Evolutionary conservation across 1,284 basidiomycete genomes (phyloP).

Genomic region (Megacollybia platyphylla): DNA sequence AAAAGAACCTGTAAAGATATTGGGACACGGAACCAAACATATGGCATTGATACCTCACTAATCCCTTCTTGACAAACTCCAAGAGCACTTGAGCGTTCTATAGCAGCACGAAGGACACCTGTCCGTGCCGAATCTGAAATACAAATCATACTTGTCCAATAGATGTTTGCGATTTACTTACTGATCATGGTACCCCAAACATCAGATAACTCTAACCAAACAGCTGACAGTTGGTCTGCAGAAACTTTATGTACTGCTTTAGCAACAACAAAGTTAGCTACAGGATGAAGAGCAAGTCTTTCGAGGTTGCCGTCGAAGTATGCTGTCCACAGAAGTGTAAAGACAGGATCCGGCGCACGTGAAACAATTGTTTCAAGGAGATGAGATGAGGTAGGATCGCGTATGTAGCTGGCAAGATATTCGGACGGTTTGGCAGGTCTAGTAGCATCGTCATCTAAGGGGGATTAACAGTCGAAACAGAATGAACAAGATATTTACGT

Average conservation of each 20-base stretch:
- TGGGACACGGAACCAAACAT: constrained; percentile 1
- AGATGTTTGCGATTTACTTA: constrained; percentile 22
- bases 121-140: constrained; percentile 32
- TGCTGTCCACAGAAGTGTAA: constrained; percentile 57
- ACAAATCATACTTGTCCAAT: constrained; percentile 10
- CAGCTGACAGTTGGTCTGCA: constrained; percentile 32
- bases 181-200: constrained; percentile 42
- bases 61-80: constrained; percentile 26
- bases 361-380: constrained; percentile 69
- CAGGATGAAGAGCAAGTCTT: constrained; percentile 71
- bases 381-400: constrained; percentile 81
- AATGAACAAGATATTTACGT: constrained; percentile 22
- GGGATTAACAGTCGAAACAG: constrained; percentile 6
- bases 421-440: constrained; percentile 42
- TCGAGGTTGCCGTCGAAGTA: constrained; percentile 68
- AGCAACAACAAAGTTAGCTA: constrained; percentile 85
- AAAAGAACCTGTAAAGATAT: constrained; percentile 35
- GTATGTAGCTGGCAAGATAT: constrained; percentile 67
- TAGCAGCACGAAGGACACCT: constrained; percentile 52
- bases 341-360: constrained; percentile 48
- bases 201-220: constrained; percentile 32
- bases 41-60: constrained; percentile 29
- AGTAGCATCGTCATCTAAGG: constrained; percentile 21
- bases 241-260: constrained; percentile 57
- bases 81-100: constrained; percentile 52